Percentiles rank a stretch among this genome's conserved stretches.
These are phyloP conservation scores for Thraustotheca clavata DNA, from an alignment of 352 stramenopile species.

Conservation along the genomic window DNA sequence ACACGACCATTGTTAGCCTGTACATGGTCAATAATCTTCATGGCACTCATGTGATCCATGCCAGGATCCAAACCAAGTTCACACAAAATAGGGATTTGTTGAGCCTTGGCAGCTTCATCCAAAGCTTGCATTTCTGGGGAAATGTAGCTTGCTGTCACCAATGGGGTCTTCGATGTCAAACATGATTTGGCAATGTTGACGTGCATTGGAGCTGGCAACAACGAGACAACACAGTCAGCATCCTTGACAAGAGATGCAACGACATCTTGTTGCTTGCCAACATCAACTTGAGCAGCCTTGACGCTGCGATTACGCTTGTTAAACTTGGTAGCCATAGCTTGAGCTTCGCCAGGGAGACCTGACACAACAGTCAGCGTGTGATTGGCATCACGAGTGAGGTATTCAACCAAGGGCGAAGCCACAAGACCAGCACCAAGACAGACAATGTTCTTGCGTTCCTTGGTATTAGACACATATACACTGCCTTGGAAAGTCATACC, in stretches of 20 bases:
- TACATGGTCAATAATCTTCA: slow-evolving; percentile 95
- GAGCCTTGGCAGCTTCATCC: slow-evolving; percentile 53
- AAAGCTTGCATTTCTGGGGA: slow-evolving; percentile 89
- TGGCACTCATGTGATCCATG: slow-evolving; percentile 96
- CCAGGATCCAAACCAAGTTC: slow-evolving; percentile 94
- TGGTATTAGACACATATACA: slow-evolving; percentile 22
- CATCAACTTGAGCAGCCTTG: slow-evolving; percentile 73
- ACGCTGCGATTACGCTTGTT: slow-evolving; percentile 33
- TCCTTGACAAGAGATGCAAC: slow-evolving; percentile 59
- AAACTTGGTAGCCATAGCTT: slow-evolving; percentile 60
- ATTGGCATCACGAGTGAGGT: slow-evolving; percentile 57
- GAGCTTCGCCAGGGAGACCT: slow-evolving; percentile 57
- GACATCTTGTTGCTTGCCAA: slow-evolving; percentile 44
- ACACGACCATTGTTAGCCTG: slow-evolving; percentile 84
- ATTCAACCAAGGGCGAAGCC: slow-evolving; percentile 75
- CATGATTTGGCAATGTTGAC: slow-evolving; percentile 80
- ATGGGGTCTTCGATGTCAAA: slow-evolving; percentile 72
- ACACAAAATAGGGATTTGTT: slow-evolving; percentile 89
- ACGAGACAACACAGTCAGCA: slow-evolving; percentile 90
- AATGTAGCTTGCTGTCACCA: slow-evolving; percentile 95
- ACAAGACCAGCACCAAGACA: slow-evolving; percentile 84
- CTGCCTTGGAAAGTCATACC: slow-evolving; percentile 27
- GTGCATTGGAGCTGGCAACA: slow-evolving; percentile 93
- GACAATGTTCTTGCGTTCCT: slow-evolving; percentile 75
- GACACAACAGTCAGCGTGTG: slow-evolving; percentile 64